Base-by-base conservation (phyloP, 2,329 filamentous ascomycete genomes). In the Nemania serpens region DNA sequence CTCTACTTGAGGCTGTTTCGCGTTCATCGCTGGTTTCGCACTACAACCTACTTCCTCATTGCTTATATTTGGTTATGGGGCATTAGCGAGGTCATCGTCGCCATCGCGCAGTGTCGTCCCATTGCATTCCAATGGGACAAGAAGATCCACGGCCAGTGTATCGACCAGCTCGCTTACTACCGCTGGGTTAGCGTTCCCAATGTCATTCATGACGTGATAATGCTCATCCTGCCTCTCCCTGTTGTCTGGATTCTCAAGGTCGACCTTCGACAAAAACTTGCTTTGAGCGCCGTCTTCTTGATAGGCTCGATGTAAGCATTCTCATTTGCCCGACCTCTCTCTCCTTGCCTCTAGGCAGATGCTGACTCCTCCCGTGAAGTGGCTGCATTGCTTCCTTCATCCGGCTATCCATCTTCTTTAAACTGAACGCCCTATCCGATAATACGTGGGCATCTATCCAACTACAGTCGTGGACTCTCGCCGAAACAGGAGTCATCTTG, bases 341-440 rank as follows among this genome's bases (percentile, higher is more conserved):
- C 9, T n/a, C 20, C 18, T 17, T 33, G 1, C 25, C 3, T 17
- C n/a, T 15, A 3, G 17, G 37, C 1, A 22, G 1, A 5, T 55
- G 12, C 33, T 58, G 22, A 56, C 47, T 45, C 33, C 42, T n/a
- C 13, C 22, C 45, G 15, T 33, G 5, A 42, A 64, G 64, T 34
- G 62, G 64, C 15, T 61, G 62, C n/a, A 50, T 66, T 17, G 62
- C 59, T 13, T 62, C 62, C n/a, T 59, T 66, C 41, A 49, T 66
- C 22, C 64, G 62, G 6, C 37, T 64, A 5, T 49, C 50, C 5
- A 50, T 63, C 22, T 63, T 63, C 42, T 64, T 62, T 56, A 41
- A 59, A 15, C 33, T 56, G 1, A 54, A 62, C n/a, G 59, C 59
- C n/a, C 18, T 61, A 3, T 51, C 50, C 12, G 64, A 66, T 46